Evolutionary conservation across 1,139 yeast species (phyloP).

Genomic region (Candida sp.): DNA sequence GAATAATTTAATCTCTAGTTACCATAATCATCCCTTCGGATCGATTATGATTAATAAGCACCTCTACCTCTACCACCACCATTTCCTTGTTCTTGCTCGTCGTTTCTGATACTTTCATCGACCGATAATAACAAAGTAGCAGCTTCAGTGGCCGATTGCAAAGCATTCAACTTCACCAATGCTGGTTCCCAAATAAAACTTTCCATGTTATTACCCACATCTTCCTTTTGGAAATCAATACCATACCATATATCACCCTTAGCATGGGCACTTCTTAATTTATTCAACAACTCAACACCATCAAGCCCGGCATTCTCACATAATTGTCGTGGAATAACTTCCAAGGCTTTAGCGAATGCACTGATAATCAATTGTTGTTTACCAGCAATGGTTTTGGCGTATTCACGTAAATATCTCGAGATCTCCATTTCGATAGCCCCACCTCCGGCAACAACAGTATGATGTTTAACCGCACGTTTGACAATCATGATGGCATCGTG

Average conservation of each 20-base stretch:
- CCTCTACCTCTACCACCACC: slow-evolving; percentile 75
- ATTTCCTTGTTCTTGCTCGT: slow-evolving; percentile 52
- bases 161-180: slow-evolving; percentile 89
- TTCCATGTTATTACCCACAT: slow-evolving; percentile 80
- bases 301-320: slow-evolving; percentile 99
- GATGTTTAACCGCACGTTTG: slow-evolving; percentile 87
- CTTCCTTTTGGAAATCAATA: slow-evolving; percentile 82
- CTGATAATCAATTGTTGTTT: slow-evolving; percentile 90
- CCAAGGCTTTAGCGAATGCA: slow-evolving; percentile 93
- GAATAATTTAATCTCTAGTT: too few species aligned
- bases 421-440: slow-evolving; percentile 99
- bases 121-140: slow-evolving; percentile 88
- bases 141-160: slow-evolving; percentile 97
- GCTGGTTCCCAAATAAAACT: slow-evolving; percentile 98
- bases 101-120: slow-evolving; percentile 91
- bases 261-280: slow-evolving; percentile 90
- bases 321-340: slow-evolving; percentile 93
- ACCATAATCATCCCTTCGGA: too few species aligned
- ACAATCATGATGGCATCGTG: slow-evolving; percentile 99
- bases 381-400: slow-evolving; percentile 86
- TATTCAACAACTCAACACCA: slow-evolving; percentile 87
- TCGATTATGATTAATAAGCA: slow-evolving; percentile 18
- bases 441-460: slow-evolving; percentile 93
- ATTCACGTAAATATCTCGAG: slow-evolving; percentile 83
- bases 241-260: slow-evolving; percentile 93